Percentiles rank a stretch among this genome's conserved stretches.
Conservation (phyloP, 371 early-diverging fungal species). For the Haplosporangium sp. region DNA sequence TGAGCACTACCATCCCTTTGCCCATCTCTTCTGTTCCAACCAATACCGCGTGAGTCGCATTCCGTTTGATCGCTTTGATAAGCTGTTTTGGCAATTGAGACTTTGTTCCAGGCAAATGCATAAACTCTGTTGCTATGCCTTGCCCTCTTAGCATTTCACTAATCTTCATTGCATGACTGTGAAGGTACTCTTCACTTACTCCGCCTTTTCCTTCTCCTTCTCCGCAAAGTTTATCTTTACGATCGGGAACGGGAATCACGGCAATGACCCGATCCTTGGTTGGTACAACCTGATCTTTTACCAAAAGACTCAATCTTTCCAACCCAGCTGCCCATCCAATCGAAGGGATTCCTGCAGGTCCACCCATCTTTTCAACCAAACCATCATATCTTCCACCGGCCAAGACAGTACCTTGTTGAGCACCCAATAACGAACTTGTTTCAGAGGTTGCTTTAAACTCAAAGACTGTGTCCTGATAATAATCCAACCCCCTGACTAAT, state of each 20-base stretch:
- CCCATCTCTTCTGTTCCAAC: slow-evolving; percentile 52
- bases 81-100: slow-evolving; percentile 44
- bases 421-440: slow-evolving; percentile 57
- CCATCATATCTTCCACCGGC: slow-evolving; percentile 78
- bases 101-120: slow-evolving; percentile 37
- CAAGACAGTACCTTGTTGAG: slow-evolving; percentile 69
- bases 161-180: slow-evolving; percentile 32
- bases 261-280: slow-evolving; percentile 25
- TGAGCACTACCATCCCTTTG: slow-evolving; percentile 36
- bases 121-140: slow-evolving; percentile 38
- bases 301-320: slow-evolving; percentile 64
- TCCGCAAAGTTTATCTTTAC: background rate
- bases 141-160: slow-evolving; percentile 18
- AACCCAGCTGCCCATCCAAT: slow-evolving; percentile 72
- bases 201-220: too few species aligned
- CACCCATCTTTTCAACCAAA: slow-evolving; percentile 62
- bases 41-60: slow-evolving; percentile 54
- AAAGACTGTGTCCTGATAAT: slow-evolving; percentile 75
- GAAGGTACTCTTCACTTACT: background rate
- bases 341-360: slow-evolving; percentile 58
- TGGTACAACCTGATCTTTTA: slow-evolving; percentile 33
- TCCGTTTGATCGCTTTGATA: slow-evolving; percentile 38
- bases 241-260: slow-evolving; percentile 44
- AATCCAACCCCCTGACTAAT: slow-evolving; percentile 75
- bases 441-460: slow-evolving; percentile 58